Base-by-base conservation (phyloP, 1,284 basidiomycete species). In the Ceratobasidium sp. region DNA sequence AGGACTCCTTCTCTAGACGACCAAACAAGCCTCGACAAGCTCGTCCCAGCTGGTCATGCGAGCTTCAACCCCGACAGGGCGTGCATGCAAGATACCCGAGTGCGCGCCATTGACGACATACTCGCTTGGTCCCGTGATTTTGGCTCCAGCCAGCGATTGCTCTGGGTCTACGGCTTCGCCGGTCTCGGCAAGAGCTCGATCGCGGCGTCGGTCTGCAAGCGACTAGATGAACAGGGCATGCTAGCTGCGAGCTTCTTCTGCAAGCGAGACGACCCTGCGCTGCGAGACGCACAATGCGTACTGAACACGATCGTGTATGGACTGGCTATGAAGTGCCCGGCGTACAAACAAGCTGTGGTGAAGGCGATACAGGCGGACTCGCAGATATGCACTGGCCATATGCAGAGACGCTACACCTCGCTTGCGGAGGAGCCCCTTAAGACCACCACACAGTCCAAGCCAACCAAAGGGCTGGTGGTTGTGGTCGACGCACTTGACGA, bases 201-300 rank as follows among this genome's bases (percentile, higher is more conserved):
- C 39, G 80, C 82, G 15, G 46, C 78, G 55, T 81, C 83, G 0
- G 63, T 83, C 6, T 81, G 82, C 39, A 55, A 80, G 5, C n/a
- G 73, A 1, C 79, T 75, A 26, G 42, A 71, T 6, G 44, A 26
- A 13, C 23, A 70, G 23, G 66, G 77, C 1, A 53, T 28, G 6
- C 83, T 84, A 1, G 84, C 82, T 6, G 83, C 84, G 1, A 83
- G 81, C 10, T 69, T 64, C n/a, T 86, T 85, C 81, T 85, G 83
- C 67, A 83, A 84, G 13, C 81, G 84, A 0, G 81, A 77, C 56
- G 46, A 42, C 23, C 60, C 60, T 1, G 44, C 67, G 4, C 44
- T 67, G 20, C 69, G 55, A n/a, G 60, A 68, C 13, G 73, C 78
- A n/a, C 15, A 53, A 5, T 64, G 39, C 23, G 63, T 79, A 3